Base-by-base conservation (phyloP, 2,329 filamentous ascomycete species). In the Xylariaceae sp. region DNA sequence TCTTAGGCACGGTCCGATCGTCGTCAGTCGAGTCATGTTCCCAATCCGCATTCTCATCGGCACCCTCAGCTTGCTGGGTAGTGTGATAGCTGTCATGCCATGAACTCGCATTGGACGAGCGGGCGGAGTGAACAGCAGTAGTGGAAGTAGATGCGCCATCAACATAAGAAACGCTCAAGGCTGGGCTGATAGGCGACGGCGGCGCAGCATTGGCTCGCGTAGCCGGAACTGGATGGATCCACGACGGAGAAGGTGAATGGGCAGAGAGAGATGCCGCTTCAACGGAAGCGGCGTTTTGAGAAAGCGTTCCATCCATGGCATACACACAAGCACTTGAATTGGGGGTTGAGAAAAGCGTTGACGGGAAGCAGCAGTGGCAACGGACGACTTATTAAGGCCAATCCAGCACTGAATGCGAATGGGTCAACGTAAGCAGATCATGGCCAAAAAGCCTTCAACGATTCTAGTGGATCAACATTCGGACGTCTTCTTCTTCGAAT, bases 101-200 rank as follows among this genome's bases (percentile, higher is more conserved):
- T 8, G 69, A 69, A 50, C 71, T 70, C 20, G 67, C 62, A 47
- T 67, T 70, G 17, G 74, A 74, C 12, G 73, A 74, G 3, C 72
- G 67, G 3, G 69, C 67, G 23, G 75, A 75, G 50, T 70, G 68
- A 20, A 68, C 60, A 62, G 72, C 68, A 36, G 68, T 65, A 21
- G 71, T 67, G 8, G 68, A 64, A n/a, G 62, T 63, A 22, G 69
- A 64, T 37, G 69, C 52, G 36, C 55, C 52, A 54, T 57, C 36
- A 55, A 65, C 45, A 55, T 56, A 43, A 6, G 62, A 45, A 27
- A 68, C 62, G 34, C 77, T 73, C 59, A 75, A 67, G 49, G 68
- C 71, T 47, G 72, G 72, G 61, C 76, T 79, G 54, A 74, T 67
- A 33, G 76, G 76, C 29, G 77, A 80, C 45, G 79, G 61, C 54